phyloP scores from a whole-genome alignment of 2,329 filamentous ascomycete species.

The Alternaria ethzedia region DNA sequence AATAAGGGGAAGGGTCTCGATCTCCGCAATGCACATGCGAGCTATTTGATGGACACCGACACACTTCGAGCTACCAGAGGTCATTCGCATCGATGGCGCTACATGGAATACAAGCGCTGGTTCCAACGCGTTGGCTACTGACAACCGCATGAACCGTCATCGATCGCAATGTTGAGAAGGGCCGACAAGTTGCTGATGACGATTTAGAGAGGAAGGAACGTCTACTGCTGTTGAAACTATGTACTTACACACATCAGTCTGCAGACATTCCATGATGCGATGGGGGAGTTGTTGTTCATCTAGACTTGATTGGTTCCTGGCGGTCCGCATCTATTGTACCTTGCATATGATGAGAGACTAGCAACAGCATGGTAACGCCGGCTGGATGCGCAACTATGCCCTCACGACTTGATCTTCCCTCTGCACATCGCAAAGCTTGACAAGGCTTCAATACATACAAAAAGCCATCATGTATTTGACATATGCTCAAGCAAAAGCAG shows the following conservation, averaged over 20 bases:
- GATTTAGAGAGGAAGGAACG: background rate
- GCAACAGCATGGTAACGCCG: background rate
- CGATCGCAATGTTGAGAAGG: background rate
- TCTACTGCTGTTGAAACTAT: background rate
- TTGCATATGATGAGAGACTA: background rate
- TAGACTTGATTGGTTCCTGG: background rate
- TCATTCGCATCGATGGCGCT: background rate
- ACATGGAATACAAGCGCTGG: background rate
- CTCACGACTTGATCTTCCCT: background rate
- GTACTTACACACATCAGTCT: background rate
- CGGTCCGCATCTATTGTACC: background rate
- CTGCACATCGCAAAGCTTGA: background rate
- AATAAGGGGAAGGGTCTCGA: constrained; percentile 1
- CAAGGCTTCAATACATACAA: background rate
- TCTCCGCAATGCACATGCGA: background rate
- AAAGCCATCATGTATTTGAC: background rate
- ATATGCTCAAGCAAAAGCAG: background rate
- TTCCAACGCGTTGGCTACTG: background rate
- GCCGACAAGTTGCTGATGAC: background rate
- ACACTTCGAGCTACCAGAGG: background rate
- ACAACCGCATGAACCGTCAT: background rate
- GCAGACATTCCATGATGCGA: background rate
- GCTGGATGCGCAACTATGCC: background rate
- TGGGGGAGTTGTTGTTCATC: background rate
- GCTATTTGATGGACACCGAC: background rate